Base-by-base conservation (phyloP, 2,329 filamentous ascomycete species). In the Aspergillus brunneoviolaceus region DNA sequence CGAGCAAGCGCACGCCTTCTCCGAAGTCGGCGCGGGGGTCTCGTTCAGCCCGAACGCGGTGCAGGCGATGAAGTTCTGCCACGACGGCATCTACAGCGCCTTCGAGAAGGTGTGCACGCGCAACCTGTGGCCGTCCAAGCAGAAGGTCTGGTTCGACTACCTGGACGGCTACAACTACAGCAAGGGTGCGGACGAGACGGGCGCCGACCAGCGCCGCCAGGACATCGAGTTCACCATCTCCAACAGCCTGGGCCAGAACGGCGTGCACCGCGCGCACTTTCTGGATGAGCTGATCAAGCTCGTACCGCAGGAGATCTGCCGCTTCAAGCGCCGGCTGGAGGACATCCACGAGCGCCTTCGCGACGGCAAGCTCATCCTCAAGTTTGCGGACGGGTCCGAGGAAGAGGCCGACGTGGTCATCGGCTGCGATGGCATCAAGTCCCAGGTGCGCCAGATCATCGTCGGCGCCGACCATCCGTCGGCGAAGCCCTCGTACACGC, bases 371-470 rank as follows among this genome's bases (percentile, higher is more conserved):
- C 80, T 65, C 3, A 63, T 70, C 4, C 66, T 82, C 39, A 68
- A 67, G 21, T 83, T 83, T 55, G 65, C 72, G 16, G 81, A 83
- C 61, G 80, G 80, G 0, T 72, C 71, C 6, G 70, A 70, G 1
- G 76, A 75, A 2, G 70, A 77, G 49, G 76, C 80, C 14, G 76
- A 77, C 63, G 72, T 75, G 53, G 75, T 81, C 0, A 74, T 82
- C 54, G 80, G 80, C 3, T 79, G 77, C 57, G 81, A 83, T 63
- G 81, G 81, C 2, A 79, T 83, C 63, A 81, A 81, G 67, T 82
- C 80, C 5, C 74, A 75, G 33, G 77, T 81, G 4, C 74, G 83
- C 27, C 62, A 75, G 39, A 61, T 80, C 5, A 69, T 85, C 2
- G 70, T 84, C 0, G 79, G 78, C 0, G 69, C 71, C 1, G 67